phyloP scores from a whole-genome alignment of 2,329 filamentous ascomycete species.

The Dissoconium aciculare region DNA sequence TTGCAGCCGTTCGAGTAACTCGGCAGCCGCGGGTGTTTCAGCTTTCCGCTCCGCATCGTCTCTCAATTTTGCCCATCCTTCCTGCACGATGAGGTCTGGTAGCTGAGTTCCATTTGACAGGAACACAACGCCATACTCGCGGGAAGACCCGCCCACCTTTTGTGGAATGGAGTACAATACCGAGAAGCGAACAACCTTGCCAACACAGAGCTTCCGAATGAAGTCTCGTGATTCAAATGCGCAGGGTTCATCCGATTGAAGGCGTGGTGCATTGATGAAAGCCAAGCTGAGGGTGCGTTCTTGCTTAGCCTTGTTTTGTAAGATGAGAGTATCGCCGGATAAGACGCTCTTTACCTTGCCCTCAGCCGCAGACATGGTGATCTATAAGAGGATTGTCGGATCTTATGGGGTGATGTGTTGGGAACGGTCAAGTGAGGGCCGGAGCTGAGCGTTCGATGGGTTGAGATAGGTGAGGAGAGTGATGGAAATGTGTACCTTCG shows the following conservation, averaged over 20 bases:
- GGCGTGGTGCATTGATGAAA: slow-evolving; percentile 74
- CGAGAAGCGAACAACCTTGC: slow-evolving; percentile 73
- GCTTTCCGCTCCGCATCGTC: slow-evolving; percentile 90
- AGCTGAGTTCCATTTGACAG: slow-evolving; percentile 62
- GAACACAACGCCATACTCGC: slow-evolving; percentile 73
- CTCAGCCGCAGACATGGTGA: slow-evolving; percentile 32
- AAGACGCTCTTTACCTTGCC: slow-evolving; percentile 83
- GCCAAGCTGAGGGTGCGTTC: slow-evolving; percentile 83
- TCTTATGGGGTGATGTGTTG: background rate
- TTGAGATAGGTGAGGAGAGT: too few species aligned
- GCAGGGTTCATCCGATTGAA: slow-evolving; percentile 43
- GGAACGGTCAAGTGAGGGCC: too few species aligned
- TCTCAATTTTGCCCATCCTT: slow-evolving; percentile 83
- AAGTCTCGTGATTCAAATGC: slow-evolving; percentile 93
- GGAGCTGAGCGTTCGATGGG: too few species aligned
- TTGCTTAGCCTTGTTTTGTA: slow-evolving; percentile 66
- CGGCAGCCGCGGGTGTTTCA: slow-evolving; percentile 57
- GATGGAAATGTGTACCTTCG: too few species aligned
- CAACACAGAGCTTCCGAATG: slow-evolving; percentile 67
- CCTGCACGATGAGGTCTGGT: slow-evolving; percentile 69
- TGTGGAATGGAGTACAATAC: slow-evolving; percentile 78
- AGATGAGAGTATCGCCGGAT: slow-evolving; percentile 81
- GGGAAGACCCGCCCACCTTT: slow-evolving; percentile 39
- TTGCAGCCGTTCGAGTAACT: slow-evolving; percentile 63
- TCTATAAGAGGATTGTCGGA: slow-evolving; percentile 2